A percentile compares a stretch with the other conserved stretches of the same genome.
Evolutionary conservation across 129 eudicot species (phyloP).

Genomic region (Mikania micrantha): DNA sequence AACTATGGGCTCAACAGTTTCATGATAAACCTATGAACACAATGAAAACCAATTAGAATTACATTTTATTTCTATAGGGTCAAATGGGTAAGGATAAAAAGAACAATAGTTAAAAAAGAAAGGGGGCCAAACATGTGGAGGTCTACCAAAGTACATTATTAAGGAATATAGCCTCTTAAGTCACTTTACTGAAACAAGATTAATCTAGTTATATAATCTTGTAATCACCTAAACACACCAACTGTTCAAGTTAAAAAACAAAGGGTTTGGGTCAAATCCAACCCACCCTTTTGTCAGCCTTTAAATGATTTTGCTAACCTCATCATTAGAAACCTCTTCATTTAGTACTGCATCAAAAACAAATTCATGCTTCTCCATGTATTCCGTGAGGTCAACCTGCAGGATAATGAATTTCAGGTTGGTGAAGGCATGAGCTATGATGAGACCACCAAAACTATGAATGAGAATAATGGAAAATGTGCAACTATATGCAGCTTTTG

Average conservation of each 20-base stretch:
- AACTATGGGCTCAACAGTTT: constrained; percentile 98
- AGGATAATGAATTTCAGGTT: not conserved
- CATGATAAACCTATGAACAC: constrained; percentile 68
- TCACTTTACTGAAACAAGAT: not conserved
- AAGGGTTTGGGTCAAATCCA: not conserved
- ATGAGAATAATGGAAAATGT: not conserved
- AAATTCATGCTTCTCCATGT: constrained; percentile 94
- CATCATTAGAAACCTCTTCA: constrained; percentile 98
- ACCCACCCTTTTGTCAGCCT: not conserved
- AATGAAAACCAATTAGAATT: not conserved
- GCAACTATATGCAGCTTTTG: not conserved
- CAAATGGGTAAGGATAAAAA: not conserved
- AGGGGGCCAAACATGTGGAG: not conserved
- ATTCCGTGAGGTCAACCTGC: constrained; percentile 96
- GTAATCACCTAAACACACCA: not conserved
- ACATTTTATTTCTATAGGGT: not conserved
- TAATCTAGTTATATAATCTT: not conserved
- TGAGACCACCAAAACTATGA: not conserved
- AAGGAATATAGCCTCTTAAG: not conserved
- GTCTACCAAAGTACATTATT: not conserved
- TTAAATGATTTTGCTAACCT: constrained; percentile 38
- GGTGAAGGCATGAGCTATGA: not conserved
- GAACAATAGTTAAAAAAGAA: not conserved
- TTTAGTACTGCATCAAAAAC: constrained; percentile 96
- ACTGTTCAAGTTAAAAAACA: not conserved